Conservation (phyloP, 371 early-diverging fungal species). For the Caulochytrium protostelioides region DNA sequence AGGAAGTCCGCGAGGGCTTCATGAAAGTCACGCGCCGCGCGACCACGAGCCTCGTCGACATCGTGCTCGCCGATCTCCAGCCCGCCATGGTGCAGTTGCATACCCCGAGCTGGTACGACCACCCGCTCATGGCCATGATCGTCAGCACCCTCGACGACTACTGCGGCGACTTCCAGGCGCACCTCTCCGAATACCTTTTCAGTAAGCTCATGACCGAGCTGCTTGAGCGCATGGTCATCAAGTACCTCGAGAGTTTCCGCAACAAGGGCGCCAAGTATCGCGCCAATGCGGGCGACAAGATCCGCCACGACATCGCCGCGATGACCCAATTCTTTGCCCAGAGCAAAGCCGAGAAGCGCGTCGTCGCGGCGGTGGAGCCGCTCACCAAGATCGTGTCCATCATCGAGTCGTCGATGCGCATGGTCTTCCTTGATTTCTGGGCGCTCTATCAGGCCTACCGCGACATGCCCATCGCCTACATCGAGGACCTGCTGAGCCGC, state of each 20-base stretch:
- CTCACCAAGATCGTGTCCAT: constrained; percentile 46
- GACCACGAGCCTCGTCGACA: constrained; percentile 46
- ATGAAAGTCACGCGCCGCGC: constrained; percentile 51
- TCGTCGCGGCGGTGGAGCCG: constrained; percentile 46
- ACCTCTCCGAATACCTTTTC: constrained; percentile 67
- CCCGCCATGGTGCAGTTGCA: constrained; percentile 50
- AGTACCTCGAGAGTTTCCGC: constrained; percentile 59
- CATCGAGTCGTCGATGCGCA: constrained; percentile 34
- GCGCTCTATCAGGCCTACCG: constrained; percentile 50
- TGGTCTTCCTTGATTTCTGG: constrained; percentile 56
- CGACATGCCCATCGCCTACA: constrained; percentile 52
- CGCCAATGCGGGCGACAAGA: constrained; percentile 26
- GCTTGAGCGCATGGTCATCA: constrained; percentile 55
- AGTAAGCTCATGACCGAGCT: constrained; percentile 57
- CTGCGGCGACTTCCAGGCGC: constrained; percentile 51
- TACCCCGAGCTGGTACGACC: constrained; percentile 72
- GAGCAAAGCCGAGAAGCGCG: constrained; percentile 36
- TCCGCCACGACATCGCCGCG: constrained; percentile 36
- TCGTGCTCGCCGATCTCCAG: constrained; percentile 57
- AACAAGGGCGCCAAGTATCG: constrained; percentile 47
- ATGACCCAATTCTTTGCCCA: constrained; percentile 42
- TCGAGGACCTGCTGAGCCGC: constrained; percentile 49
- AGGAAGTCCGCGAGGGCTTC: constrained; percentile 41
- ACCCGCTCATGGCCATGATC: constrained; percentile 50
- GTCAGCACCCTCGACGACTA: constrained; percentile 80